These are phyloP conservation scores for Oleoguttula mirabilis DNA, from an alignment of 495 filamentous ascomycete genomes.

Conservation along the genomic window DNA sequence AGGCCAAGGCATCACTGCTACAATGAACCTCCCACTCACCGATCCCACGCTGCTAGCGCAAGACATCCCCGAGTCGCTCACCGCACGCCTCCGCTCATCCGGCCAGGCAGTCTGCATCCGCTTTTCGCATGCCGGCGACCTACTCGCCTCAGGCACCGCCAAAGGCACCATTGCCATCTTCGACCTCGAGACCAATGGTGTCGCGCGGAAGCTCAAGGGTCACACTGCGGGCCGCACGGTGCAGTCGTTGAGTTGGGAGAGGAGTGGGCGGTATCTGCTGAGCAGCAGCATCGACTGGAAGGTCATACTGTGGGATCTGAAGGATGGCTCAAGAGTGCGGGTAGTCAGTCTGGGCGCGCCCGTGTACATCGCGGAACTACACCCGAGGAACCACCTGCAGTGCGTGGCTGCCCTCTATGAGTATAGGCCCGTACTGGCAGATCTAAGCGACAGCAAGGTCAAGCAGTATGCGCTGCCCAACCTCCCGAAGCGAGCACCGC, in stretches of 20 bases:
- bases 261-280: constrained; percentile 82
- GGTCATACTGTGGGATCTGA: constrained; percentile 85
- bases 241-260: constrained; percentile 62
- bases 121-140: constrained; percentile 89
- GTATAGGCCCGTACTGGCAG: constrained; percentile 78
- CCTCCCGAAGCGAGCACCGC: constrained; percentile 54
- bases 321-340: constrained; percentile 55
- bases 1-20: no score
- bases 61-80: constrained; percentile 85
- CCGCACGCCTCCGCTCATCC: constrained; percentile 62
- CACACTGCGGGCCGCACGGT: constrained; percentile 45
- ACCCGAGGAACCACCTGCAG: constrained; percentile 72
- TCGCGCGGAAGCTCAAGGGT: constrained; percentile 82
- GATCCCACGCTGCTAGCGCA: constrained; percentile 80
- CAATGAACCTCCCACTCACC: constrained; percentile 68
- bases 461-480: constrained; percentile 65
- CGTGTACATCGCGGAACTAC: constrained; percentile 87
- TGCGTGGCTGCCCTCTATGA: constrained; percentile 88
- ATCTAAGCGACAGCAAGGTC: constrained; percentile 50
- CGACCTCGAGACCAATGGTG: constrained; percentile 90
- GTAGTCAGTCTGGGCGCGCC: constrained; percentile 78
- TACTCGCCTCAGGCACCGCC: constrained; percentile 80
- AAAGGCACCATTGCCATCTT: constrained; percentile 93
- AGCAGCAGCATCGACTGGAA: constrained; percentile 94
- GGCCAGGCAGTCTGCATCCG: constrained; percentile 61